Evolutionary conservation across 176 grass and related monocot species (phyloP), one percentile per base, ranked within the genome.

Genomic region (Aegilops bicornis): DNA sequence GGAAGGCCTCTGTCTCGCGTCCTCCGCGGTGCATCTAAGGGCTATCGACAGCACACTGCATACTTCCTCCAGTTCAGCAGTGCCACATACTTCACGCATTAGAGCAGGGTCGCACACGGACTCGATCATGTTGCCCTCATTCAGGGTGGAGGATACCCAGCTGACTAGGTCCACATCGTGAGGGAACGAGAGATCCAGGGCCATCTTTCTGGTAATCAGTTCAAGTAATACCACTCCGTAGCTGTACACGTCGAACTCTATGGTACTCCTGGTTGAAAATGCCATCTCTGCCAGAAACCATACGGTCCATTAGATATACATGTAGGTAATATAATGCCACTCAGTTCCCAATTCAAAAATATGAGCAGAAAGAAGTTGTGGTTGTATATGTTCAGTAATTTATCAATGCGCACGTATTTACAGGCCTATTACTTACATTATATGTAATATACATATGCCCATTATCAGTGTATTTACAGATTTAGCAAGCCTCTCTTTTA

Each of bases 201-300:
- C 89, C 79, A 4, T 88, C 82, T 81, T 94, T 80, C 95, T 93
- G 45, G 95, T 97, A 19, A 97, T 52, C 13, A 97, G 30, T 83
- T 94, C 95, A 11, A 97, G 95, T 4, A 97, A 69, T 48, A 97
- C 92, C 1, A 97, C 90, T 20, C 95, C 95, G 24, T 97, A 94
- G 82, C 95, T 97, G 35, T 95, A 95, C 60, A 95, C 90, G 64
- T 95, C 88, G 0, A 86, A 95, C 76, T 95, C 84, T 7, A 68
- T 77, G 88, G 62, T 86, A 75, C 52, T 86, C 23, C 63, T 92
- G 36, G 87, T 92, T 47, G 92, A 88, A 63, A 90, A 97, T 69
- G 95, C 95, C 31, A 86, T 62, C 71, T 97, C 95, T 97, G 83
- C 74, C 14, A 32, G 61, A 77, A 50, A 79, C 37, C 8, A 20